Evolutionary conservation across 371 early-diverging fungal genomes (phyloP), one percentile per base, ranked within the genome.

Genomic region (Rhizopus microsporus): DNA sequence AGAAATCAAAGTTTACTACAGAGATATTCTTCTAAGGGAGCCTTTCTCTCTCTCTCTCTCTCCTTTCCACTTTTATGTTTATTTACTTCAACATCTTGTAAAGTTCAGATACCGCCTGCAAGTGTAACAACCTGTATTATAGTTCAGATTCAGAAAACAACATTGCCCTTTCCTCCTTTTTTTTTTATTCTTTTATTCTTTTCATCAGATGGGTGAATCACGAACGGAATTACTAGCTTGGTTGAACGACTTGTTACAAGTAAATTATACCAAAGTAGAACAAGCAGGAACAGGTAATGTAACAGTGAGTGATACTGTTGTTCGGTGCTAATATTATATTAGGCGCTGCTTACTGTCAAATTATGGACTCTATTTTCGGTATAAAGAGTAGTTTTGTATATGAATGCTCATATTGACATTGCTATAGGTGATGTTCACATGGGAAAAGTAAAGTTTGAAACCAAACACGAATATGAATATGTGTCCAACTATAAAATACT

Each of bases 391-490:
- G 33, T 16, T 37, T 17, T 33, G 32, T 8, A 16, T 54, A 56
- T 3, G 9, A 29, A 12, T 52, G 7, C 4, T 46, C 4, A n/a
- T 13, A 42, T 6, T 42, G 13, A 10, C 10, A 42, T 8, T 42
- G 15, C n/a, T 8, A 42, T 51, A 84, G 87, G 80, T 37, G 83
- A 89, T 68, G 87, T 95, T 8, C 88, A 87, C 17, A 78, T 96
- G 67, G 67, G 66, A 57, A 90, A 90, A 65, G 93, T 95, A 67
- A 94, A 95, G 72, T 94, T 93, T 69, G 84, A 86, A 55, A 90
- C 94, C 47, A 92, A 90, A 71, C 92, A 93, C 64, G 94, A 93
- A 62, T 95, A 94, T 77, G 95, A 95, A 74, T 96, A 91, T 65
- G 84, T 95, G 31, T 71, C 81, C 23, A 96, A 96, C 78, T 95